These are phyloP conservation scores for Magnusiomyces tetraspermus DNA, from an alignment of 1,139 yeast species.

Conservation along the genomic window DNA sequence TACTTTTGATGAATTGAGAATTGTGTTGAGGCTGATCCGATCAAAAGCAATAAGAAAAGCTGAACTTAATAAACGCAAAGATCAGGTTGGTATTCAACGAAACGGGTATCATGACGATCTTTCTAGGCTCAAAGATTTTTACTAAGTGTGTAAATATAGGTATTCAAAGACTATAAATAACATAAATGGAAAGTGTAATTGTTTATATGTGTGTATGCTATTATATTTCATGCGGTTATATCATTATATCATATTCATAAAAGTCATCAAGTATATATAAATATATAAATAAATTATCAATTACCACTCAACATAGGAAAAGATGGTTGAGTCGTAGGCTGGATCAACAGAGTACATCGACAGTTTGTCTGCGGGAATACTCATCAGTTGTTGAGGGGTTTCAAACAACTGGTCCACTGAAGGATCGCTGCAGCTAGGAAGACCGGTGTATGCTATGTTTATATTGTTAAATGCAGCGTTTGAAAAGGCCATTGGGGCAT, in stretches of 20 bases:
- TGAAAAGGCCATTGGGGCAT: too few relatives aligned
- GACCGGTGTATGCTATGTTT: too few relatives aligned
- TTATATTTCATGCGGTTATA: neutral
- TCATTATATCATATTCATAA: neutral
- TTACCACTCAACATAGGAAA: too few relatives aligned
- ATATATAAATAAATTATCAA: too few relatives aligned
- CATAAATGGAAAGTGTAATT: too few relatives aligned
- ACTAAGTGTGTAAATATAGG: conserved; percentile 23
- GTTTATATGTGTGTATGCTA: neutral
- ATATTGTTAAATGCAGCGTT: too few relatives aligned
- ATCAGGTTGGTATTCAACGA: conserved; percentile 23
- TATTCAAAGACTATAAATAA: conserved; percentile 13
- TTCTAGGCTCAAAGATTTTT: conserved; percentile 20
- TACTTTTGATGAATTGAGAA: conserved; percentile 24
- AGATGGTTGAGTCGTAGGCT: too few relatives aligned
- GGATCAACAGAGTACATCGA: too few relatives aligned
- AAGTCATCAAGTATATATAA: neutral
- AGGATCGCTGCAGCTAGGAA: too few relatives aligned
- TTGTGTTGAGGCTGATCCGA: conserved; percentile 23
- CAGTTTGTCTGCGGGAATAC: too few relatives aligned
- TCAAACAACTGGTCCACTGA: too few relatives aligned
- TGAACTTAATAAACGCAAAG: conserved; percentile 23
- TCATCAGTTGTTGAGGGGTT: too few relatives aligned
- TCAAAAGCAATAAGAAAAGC: conserved; percentile 22
- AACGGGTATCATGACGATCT: conserved; percentile 20